Evolutionary conservation across 2,329 filamentous ascomycete species (phyloP).

Genomic region (Phialophora tarda): DNA sequence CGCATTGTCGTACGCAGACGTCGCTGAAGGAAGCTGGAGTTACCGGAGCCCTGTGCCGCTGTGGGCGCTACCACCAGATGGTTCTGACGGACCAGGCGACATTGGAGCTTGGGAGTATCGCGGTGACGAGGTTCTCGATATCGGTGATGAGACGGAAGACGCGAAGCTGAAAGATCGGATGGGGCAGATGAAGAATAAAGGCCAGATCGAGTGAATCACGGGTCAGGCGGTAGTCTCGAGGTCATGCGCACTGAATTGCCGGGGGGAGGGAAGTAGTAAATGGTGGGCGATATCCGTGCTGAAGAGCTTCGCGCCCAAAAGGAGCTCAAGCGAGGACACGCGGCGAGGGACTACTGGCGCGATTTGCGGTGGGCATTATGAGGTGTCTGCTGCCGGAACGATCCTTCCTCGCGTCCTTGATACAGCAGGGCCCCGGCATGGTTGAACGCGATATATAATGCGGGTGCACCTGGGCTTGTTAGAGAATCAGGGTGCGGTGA

Average conservation of each 20-base stretch:
- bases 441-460: not conserved
- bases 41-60: conserved; percentile 82
- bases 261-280: not conserved
- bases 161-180: conserved; percentile 36
- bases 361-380: not conserved
- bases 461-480: not conserved
- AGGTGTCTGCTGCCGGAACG: not conserved
- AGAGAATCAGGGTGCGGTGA: not conserved
- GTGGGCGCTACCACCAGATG: conserved; percentile 84
- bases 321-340: conserved; percentile 1
- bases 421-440: not conserved
- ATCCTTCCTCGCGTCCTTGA: not conserved
- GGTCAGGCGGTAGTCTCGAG: not conserved
- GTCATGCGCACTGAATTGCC: not conserved
- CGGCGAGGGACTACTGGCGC: conserved; percentile 4
- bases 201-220: not conserved
- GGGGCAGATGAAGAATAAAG: conserved; percentile 35
- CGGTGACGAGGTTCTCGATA: conserved; percentile 44
- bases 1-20: conserved; percentile 85
- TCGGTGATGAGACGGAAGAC: conserved; percentile 45
- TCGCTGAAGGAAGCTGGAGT: conserved; percentile 75
- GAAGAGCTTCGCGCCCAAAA: not conserved
- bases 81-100: conserved; percentile 71
- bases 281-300: not conserved
- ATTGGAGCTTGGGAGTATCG: conserved; percentile 57